Evolutionary conservation across 2,329 filamentous ascomycete species (phyloP), one percentile per base, ranked within the genome.

Genomic region (Endoconidiophora laricicola): DNA sequence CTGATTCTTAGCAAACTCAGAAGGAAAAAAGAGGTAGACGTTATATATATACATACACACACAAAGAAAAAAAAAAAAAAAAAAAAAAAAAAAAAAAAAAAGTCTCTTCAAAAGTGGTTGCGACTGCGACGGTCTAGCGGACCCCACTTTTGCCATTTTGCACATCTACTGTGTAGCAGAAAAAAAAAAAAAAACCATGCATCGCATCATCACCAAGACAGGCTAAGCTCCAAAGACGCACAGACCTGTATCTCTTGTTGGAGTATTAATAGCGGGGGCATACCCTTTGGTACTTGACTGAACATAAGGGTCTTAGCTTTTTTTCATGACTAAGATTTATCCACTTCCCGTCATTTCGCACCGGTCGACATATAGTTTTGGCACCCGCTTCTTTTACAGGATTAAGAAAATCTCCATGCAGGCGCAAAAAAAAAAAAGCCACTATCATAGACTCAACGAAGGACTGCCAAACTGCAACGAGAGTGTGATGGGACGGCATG

Each of bases 61-160:
- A 18, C 16, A 18, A 18, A 18, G 16, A 18, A 18, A 18, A 18
- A 2, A 18, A 38, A 36, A 46, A 40, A 14, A 9, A 12, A 38
- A 46, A 46, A 46, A 46, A 23, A 20, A 46, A 46, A 26, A 45
- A 47, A 47, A 47, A 38, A 36, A 46, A 40, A 14, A 9, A 12
- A 38, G 23, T 16, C 37, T 18, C 24, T 33, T 3, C 29, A 38
- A 46, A 26, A 18, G 43, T 23, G 26, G 43, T 36, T 37, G 36
- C 36, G 20, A 41, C 4, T 43, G 18, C 41, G 24, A 43, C 41
- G 20, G 41, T 24, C 24, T 22, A 22, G 26, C 12, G 26, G 12
- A 33, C 12, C 16, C 16, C 16, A 18, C 12, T 33, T 33, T 33
- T 33, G 26, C 6, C 9, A 3, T 18, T 18, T 18, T 18, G 16